These are phyloP conservation scores for Nicotiana tabacum DNA, from an alignment of 257 asterid species.

Conservation along the genomic window DNA sequence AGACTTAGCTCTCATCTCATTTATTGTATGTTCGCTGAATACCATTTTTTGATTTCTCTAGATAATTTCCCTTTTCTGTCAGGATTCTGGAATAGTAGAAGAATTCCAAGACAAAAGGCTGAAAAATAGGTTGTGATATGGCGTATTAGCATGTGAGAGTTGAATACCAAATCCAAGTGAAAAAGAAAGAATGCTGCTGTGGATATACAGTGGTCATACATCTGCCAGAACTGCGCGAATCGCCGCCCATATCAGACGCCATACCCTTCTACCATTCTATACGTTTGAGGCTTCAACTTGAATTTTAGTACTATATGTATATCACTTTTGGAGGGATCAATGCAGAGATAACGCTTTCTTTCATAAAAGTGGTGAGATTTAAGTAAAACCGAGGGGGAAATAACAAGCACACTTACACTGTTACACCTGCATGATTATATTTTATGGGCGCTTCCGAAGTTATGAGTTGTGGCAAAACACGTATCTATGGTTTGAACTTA, in stretches of 20 bases:
- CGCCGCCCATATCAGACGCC: neutral
- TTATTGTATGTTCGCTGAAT: neutral
- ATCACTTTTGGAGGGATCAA: neutral
- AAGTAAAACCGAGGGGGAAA: neutral
- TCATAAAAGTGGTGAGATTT: neutral
- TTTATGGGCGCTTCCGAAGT: no score
- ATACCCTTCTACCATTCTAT: neutral
- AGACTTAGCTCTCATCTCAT: neutral
- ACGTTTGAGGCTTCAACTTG: neutral
- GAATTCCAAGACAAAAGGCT: neutral
- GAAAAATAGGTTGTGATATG: neutral
- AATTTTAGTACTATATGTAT: neutral
- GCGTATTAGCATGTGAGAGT: neutral
- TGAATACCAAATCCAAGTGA: neutral
- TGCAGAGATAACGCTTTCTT: neutral
- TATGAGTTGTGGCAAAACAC: no score
- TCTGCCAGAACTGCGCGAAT: neutral
- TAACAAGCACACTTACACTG: neutral
- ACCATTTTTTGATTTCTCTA: neutral
- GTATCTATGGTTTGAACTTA: no score
- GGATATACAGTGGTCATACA: neutral
- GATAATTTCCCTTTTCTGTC: neutral
- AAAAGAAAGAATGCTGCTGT: neutral
- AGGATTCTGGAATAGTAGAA: neutral
- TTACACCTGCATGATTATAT: no score